Base-by-base conservation (phyloP, 768 basidiomycete genomes). In the Trametes sanguinea region DNA sequence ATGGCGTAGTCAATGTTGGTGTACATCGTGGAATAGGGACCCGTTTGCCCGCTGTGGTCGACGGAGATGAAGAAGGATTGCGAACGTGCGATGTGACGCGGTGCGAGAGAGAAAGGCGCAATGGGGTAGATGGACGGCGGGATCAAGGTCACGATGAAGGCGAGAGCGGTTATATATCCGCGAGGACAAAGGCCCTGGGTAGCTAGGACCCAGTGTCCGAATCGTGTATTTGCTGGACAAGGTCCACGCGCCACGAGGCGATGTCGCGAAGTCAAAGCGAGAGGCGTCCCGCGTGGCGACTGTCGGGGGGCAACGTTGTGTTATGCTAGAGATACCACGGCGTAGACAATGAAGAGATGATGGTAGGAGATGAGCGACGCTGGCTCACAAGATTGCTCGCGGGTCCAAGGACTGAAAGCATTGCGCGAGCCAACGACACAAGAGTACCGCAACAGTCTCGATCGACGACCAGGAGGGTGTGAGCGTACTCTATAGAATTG, bases 1-100 rank as follows among this genome's bases (percentile, higher is more conserved):
- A 64, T 64, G 40, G 63, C 63, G 51, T 33, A 35, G 44, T 64
- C 63, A 27, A 64, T 51, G 40, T 58, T 58, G 13, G 51, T 54
- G 50, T 51, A 42, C 32, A 51, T 43, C 57, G 42, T 59, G 40
- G 50, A 10, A 4, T 42, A n/a, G 13, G 6, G 51, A n/a, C 6
- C 37, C 10, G 33, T 8, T 48, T 47, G 33, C 43, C 29, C 53
- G 40, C 44, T 40, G 50, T 39, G 45, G 6, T 44, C 51, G 33
- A 50, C 33, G n/a, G 10, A 14, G 14, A 22, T 6, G 39, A 33
- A 37, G 37, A 35, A 53, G 52, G 29, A 17, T 16, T 17, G 37
- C 29, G 56, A 50, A 40, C 46, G 47, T 57, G 56, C 37, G 39
- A 30, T 32, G 47, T 55, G 60, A 29, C 22, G 53, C 6, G 33